phyloP scores from a whole-genome alignment of 2,329 filamentous ascomycete species.

The Emericellopsis atlantica region DNA sequence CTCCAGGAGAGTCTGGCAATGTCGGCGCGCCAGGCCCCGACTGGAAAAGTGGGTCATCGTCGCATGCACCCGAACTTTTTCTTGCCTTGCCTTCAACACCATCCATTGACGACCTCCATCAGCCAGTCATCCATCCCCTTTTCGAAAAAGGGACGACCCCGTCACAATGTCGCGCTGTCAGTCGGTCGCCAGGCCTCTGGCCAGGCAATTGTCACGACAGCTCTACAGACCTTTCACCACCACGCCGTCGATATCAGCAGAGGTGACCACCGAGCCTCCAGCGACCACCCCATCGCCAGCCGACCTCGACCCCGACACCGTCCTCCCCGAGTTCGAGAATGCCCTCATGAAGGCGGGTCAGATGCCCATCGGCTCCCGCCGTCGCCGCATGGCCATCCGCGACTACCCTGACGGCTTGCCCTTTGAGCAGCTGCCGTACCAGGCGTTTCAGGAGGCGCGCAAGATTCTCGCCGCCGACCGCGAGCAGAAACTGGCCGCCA shows the following conservation, averaged over 20 bases:
- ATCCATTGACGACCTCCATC: not conserved
- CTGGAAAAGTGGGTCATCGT: no score
- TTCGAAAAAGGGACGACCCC: conserved; percentile 2
- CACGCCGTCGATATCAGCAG: conserved; percentile 16
- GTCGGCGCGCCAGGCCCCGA: no score
- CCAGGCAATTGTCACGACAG: conserved; percentile 26
- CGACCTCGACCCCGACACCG: conserved; percentile 55
- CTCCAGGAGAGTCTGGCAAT: not conserved
- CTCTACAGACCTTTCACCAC: conserved; percentile 21
- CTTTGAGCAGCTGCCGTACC: conserved; percentile 90
- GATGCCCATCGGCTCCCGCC: conserved; percentile 68
- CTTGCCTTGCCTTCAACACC: not conserved
- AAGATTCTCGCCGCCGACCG: conserved; percentile 72
- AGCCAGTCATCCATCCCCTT: not conserved
- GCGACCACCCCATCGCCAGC: conserved; percentile 3
- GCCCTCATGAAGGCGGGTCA: conserved; percentile 61
- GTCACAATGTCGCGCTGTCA: conserved; percentile 44
- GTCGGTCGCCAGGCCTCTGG: conserved; percentile 43
- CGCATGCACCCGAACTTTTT: not conserved
- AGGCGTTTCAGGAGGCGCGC: conserved; percentile 94
- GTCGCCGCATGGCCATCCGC: conserved; percentile 64
- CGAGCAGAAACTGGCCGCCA: conserved; percentile 64
- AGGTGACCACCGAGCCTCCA: conserved; percentile 10
- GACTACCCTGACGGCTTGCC: conserved; percentile 51
- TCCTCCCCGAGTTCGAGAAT: conserved; percentile 39